Evolutionary conservation across 2,329 filamentous ascomycete species (phyloP).

Genomic region (Hypoxylon sp.): DNA sequence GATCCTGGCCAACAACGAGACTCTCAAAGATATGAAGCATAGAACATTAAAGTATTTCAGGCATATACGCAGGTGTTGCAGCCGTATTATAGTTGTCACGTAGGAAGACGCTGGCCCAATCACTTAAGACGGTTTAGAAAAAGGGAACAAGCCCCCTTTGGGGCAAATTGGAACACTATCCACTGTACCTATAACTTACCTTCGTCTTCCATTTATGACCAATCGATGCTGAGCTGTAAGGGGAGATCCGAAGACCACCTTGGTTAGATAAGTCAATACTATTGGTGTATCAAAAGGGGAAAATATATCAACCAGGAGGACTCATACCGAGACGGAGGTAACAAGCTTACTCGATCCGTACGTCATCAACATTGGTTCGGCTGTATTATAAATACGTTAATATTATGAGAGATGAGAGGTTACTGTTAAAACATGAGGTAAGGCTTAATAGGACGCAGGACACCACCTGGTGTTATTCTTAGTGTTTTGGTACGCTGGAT

Average conservation of each 20-base stretch:
- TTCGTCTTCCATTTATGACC: conserved; percentile 32
- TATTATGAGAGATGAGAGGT: not conserved
- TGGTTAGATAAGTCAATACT: conserved; percentile 20
- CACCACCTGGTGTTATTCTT: conserved; percentile 18
- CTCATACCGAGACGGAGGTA: conserved; percentile 21
- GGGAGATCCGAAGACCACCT: conserved; percentile 14
- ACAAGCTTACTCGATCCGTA: conserved; percentile 30
- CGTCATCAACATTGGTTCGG: conserved; percentile 30
- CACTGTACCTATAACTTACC: conserved; percentile 33
- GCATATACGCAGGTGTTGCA: conserved; percentile 32
- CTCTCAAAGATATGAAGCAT: conserved; percentile 26
- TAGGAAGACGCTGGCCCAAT: conserved; percentile 26
- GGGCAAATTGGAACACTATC: conserved; percentile 38
- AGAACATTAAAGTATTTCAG: conserved; percentile 24
- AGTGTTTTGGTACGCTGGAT: conserved; percentile 10
- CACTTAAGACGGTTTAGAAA: conserved; percentile 23
- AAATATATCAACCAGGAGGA: conserved; percentile 28
- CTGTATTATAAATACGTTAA: conserved; percentile 35
- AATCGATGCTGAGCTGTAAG: conserved; percentile 18
- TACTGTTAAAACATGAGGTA: conserved; percentile 21
- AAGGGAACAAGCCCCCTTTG: conserved; percentile 24
- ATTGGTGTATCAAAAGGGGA: conserved; percentile 18
- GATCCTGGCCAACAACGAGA: conserved; percentile 36
- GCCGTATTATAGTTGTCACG: conserved; percentile 38
- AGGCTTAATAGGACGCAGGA: conserved; percentile 19